Evolutionary conservation across 768 basidiomycete species (phyloP).

Genomic region (Macrolepiota fuliginosa): DNA sequence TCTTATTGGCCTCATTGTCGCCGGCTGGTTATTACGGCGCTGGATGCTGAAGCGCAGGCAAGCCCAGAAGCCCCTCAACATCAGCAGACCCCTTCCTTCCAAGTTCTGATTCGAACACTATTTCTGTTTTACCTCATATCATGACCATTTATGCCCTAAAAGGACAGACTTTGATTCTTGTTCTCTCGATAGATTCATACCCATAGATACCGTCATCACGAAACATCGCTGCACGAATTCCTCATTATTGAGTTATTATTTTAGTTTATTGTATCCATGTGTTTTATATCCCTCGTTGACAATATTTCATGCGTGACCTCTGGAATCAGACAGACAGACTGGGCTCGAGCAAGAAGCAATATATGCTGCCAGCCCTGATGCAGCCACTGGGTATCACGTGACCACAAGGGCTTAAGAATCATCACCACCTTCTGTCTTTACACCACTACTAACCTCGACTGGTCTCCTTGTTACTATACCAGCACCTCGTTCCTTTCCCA

Average conservation of each 20-base stretch:
- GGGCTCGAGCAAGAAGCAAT: not conserved
- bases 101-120: constrained; percentile 8
- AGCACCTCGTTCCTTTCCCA: not conserved
- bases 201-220: not conserved
- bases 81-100: constrained; percentile 21
- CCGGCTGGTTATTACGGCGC: constrained; percentile 47
- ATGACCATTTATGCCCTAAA: not conserved
- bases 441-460: not conserved
- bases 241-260: not conserved
- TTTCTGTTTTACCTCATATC: not conserved
- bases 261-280: not conserved
- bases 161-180: not conserved
- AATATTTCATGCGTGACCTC: not conserved
- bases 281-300: not conserved
- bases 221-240: not conserved
- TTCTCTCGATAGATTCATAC: not conserved
- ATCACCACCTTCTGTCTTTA: not conserved
- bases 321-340: too few relatives aligned
- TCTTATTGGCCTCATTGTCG: constrained; percentile 36
- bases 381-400: constrained; percentile 2
- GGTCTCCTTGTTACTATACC: not conserved
- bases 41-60: constrained; percentile 34
- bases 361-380: not conserved
- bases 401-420: not conserved
- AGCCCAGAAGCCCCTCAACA: constrained; percentile 19